phyloP scores from a whole-genome alignment of 345 rosid species.

The Arabidopsis arenosa region DNA sequence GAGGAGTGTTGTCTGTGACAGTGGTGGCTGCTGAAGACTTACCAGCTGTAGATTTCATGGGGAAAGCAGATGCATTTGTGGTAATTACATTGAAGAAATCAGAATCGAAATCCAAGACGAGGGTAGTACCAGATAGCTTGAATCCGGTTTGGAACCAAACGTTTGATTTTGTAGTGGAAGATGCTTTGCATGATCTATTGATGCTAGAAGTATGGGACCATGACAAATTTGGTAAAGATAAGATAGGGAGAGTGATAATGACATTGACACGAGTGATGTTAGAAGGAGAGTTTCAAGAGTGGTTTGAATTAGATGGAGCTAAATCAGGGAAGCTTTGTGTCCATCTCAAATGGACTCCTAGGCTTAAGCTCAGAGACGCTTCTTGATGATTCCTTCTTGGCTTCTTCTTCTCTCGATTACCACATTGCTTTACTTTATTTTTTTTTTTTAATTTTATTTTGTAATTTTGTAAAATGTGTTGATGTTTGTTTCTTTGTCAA shows the following conservation, averaged over 20 bases:
- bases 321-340: conserved; percentile 71
- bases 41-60: conserved; percentile 74
- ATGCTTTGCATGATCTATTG: conserved; percentile 84
- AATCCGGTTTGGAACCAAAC: conserved; percentile 98
- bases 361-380: conserved; percentile 60
- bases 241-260: conserved; percentile 82
- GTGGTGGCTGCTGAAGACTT: conserved; percentile 77
- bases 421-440: not conserved
- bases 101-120: conserved; percentile 64
- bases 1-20: conserved; percentile 85
- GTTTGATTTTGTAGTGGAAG: conserved; percentile 93
- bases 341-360: conserved; percentile 80
- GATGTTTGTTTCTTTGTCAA: not conserved
- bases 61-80: conserved; percentile 87
- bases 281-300: conserved; percentile 76
- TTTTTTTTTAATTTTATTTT: not conserved
- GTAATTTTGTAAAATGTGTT: conserved; percentile 8
- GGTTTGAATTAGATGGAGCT: conserved; percentile 61
- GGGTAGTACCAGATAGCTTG: conserved; percentile 77
- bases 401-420: not conserved
- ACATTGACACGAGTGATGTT: conserved; percentile 79
- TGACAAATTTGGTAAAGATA: conserved; percentile 87
- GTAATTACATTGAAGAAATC: conserved; percentile 79
- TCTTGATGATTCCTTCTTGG: conserved; percentile 19
- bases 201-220: conserved; percentile 81